Evolutionary conservation across 179 eudicot species (phyloP).

Genomic region (Beta lomatogona): DNA sequence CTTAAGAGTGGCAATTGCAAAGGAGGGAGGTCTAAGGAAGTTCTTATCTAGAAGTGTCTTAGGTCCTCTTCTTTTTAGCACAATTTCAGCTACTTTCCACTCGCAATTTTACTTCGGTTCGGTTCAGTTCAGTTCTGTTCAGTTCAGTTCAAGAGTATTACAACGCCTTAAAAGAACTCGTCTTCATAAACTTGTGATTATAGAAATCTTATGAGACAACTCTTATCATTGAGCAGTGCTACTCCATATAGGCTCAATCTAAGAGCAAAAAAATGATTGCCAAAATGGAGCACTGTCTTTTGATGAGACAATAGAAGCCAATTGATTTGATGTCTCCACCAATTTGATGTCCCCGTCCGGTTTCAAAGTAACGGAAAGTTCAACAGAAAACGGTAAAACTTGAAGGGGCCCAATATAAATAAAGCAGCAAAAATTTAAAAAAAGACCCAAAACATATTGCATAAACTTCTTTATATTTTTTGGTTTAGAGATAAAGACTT

Average conservation of each 20-base stretch:
- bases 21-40: no score
- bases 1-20: no score
- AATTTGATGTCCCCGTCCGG: slow-evolving; percentile 18
- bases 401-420: neutral
- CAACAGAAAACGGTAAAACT: slow-evolving; percentile 25
- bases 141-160: no score
- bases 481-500: neutral
- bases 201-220: no score
- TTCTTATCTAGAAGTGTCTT: no score
- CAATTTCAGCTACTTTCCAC: no score
- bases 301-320: neutral
- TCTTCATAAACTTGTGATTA: no score
- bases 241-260: slow-evolving; percentile 3
- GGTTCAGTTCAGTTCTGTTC: no score
- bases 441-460: neutral
- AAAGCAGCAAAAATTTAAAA: neutral
- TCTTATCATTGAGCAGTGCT: no score
- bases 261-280: slow-evolving; percentile 23
- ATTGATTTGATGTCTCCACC: neutral
- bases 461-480: neutral
- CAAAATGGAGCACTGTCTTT: slow-evolving; percentile 2
- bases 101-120: no score
- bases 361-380: slow-evolving; percentile 23
- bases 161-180: no score
- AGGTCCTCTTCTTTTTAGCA: no score